phyloP scores from a whole-genome alignment of 2,329 filamentous ascomycete species.

The Berkeleyomyces rouxiae region DNA sequence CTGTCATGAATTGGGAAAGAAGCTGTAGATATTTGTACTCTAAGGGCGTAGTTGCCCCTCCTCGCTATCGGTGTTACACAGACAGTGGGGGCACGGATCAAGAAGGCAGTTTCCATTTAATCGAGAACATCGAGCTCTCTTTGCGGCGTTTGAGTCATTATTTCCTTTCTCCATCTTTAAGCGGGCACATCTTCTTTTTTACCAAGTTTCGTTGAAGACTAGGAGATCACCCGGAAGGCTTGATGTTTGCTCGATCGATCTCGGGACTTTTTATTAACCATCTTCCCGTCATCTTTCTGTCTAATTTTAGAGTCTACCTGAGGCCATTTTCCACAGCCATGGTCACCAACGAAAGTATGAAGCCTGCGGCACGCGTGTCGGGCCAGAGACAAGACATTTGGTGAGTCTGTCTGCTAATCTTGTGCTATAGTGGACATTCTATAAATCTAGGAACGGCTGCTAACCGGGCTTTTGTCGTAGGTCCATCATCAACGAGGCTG shows the following conservation, averaged over 20 bases:
- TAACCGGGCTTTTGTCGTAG: slow-evolving; percentile 21
- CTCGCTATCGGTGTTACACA: neutral
- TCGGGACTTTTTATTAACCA: neutral
- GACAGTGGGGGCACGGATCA: neutral
- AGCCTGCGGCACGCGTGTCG: slow-evolving; percentile 33
- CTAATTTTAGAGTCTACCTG: neutral
- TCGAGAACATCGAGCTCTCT: neutral
- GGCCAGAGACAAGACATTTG: slow-evolving; percentile 36
- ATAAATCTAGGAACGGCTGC: neutral
- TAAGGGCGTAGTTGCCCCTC: neutral
- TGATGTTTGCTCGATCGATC: neutral
- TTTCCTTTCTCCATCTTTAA: neutral
- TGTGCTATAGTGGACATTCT: neutral
- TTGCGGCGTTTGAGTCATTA: neutral
- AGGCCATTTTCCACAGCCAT: slow-evolving; percentile 3
- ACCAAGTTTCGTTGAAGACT: neutral
- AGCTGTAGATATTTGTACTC: neutral
- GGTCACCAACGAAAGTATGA: slow-evolving; percentile 28
- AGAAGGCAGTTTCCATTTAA: neutral
- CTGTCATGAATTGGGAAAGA: neutral
- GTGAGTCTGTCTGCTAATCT: slow-evolving; percentile 20
- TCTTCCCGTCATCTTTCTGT: neutral
- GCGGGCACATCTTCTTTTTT: neutral
- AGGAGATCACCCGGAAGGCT: too few species aligned
- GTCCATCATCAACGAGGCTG: slow-evolving; percentile 51